phyloP scores from a whole-genome alignment of 2,329 filamentous ascomycete genomes.

The Diaporthe caulivora region DNA sequence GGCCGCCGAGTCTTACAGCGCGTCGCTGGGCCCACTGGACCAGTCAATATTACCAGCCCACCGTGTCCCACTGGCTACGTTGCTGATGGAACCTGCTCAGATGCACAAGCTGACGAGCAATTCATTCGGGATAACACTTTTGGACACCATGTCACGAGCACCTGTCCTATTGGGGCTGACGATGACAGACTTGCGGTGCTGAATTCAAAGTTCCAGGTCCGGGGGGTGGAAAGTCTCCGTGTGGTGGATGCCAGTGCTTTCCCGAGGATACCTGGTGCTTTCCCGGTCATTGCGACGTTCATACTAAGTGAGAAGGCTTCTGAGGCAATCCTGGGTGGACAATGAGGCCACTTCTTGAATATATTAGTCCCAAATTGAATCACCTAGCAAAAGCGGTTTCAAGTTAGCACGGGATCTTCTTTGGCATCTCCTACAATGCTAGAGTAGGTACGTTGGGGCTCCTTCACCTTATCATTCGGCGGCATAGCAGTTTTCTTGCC shows the following conservation, averaged over 20 bases:
- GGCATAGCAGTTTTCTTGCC: too few relatives aligned
- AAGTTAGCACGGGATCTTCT: too few relatives aligned
- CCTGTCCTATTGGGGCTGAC: slow-evolving; percentile 19
- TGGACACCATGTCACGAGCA: slow-evolving; percentile 27
- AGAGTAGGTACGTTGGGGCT: too few relatives aligned
- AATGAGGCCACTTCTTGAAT: background rate
- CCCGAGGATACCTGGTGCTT: slow-evolving; percentile 22
- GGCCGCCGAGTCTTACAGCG: slow-evolving; percentile 12
- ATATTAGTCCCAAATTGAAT: too few relatives aligned
- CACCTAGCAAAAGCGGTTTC: too few relatives aligned
- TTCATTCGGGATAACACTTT: slow-evolving; percentile 17
- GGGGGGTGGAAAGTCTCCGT: slow-evolving; percentile 53
- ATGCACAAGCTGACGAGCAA: background rate
- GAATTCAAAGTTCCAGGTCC: slow-evolving; percentile 13
- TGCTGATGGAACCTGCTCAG: slow-evolving; percentile 2
- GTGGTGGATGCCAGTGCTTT: slow-evolving; percentile 34
- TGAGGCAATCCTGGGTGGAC: background rate
- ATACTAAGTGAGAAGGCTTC: slow-evolving; percentile 21
- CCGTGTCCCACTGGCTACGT: background rate
- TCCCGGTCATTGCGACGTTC: slow-evolving; percentile 10
- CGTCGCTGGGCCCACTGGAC: background rate
- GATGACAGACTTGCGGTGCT: slow-evolving; percentile 20
- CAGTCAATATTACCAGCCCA: slow-evolving; percentile 13
- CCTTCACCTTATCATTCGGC: too few relatives aligned
- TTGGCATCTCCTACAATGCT: too few relatives aligned